These are phyloP conservation scores for Papilionanthe hybrid DNA, from an alignment of 116 monocot species.

Conservation along the genomic window DNA sequence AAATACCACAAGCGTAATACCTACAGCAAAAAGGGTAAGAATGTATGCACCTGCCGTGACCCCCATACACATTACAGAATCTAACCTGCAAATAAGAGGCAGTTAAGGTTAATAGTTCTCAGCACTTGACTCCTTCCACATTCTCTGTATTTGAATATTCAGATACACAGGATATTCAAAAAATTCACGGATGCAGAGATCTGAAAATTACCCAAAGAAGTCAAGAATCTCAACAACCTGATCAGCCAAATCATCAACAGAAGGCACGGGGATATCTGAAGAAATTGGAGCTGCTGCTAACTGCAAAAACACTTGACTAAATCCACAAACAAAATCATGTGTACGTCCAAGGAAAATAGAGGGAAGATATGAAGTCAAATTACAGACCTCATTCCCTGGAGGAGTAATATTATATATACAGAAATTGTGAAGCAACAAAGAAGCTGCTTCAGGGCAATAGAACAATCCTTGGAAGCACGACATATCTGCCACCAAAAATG, in stretches of 20 bases:
- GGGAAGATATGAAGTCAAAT: conserved; percentile 4
- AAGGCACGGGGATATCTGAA: conserved; percentile 58
- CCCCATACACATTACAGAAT: conserved; percentile 81
- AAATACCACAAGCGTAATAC: not conserved
- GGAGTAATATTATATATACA: conserved; percentile 90
- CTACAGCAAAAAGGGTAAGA: conserved; percentile 83
- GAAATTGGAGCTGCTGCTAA: conserved; percentile 88
- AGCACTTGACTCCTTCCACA: too few relatives aligned
- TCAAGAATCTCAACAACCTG: conserved; percentile 81
- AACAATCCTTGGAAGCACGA: conserved; percentile 95
- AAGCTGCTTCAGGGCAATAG: conserved; percentile 73
- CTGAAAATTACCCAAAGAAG: conserved; percentile 55
- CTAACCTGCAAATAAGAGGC: conserved; percentile 35
- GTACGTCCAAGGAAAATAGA: not conserved
- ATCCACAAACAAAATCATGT: conserved; percentile 17
- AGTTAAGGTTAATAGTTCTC: not conserved
- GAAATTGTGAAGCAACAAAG: conserved; percentile 85
- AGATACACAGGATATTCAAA: not conserved
- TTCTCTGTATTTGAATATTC: not conserved
- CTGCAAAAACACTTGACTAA: conserved; percentile 65
- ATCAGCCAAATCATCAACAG: conserved; percentile 81
- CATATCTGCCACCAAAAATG: conserved; percentile 42
- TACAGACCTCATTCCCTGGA: conserved; percentile 90
- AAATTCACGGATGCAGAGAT: not conserved
- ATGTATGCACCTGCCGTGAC: conserved; percentile 81